Percentiles rank a stretch among this genome's conserved stretches.
Evolutionary conservation across 2,329 filamentous ascomycete species (phyloP).

Genomic region (Aspergillus brasiliensis): DNA sequence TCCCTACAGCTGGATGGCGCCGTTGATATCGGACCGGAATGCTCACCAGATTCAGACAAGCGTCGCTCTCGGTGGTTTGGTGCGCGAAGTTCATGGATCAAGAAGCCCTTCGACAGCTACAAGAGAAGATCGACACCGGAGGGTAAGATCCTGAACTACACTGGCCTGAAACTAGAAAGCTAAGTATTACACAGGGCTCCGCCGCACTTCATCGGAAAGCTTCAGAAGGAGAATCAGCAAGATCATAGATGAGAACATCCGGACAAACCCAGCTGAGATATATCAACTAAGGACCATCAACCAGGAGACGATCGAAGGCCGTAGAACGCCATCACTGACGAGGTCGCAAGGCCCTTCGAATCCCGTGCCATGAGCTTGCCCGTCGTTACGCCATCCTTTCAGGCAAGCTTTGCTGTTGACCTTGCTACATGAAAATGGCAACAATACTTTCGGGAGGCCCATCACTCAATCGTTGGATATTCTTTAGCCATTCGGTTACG

Average conservation of each 20-base stretch:
- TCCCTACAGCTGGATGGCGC: conserved; percentile 5
- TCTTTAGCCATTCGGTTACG: background rate
- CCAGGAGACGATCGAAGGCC: conserved; percentile 12
- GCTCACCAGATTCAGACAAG: conserved; percentile 4
- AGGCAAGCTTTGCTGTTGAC: too few relatives aligned
- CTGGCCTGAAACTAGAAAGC: background rate
- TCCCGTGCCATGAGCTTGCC: background rate
- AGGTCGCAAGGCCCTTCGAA: background rate
- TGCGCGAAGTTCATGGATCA: conserved; percentile 24
- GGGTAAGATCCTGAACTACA: conserved; percentile 9
- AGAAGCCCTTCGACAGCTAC: conserved; percentile 17
- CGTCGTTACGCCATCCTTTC: background rate
- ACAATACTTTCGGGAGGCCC: background rate
- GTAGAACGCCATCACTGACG: background rate
- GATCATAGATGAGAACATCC: conserved; percentile 36
- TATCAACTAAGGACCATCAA: conserved; percentile 25
- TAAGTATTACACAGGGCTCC: conserved; percentile 16
- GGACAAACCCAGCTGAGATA: conserved; percentile 24
- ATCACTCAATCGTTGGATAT: background rate
- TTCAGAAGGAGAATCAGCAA: conserved; percentile 36
- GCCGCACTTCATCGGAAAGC: conserved; percentile 35
- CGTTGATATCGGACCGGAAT: background rate
- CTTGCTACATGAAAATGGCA: background rate
- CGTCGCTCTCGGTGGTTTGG: conserved; percentile 16
- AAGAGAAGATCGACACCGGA: conserved; percentile 14